These are phyloP conservation scores for Lactarius evosmus DNA, from an alignment of 768 basidiomycete genomes.

Conservation along the genomic window DNA sequence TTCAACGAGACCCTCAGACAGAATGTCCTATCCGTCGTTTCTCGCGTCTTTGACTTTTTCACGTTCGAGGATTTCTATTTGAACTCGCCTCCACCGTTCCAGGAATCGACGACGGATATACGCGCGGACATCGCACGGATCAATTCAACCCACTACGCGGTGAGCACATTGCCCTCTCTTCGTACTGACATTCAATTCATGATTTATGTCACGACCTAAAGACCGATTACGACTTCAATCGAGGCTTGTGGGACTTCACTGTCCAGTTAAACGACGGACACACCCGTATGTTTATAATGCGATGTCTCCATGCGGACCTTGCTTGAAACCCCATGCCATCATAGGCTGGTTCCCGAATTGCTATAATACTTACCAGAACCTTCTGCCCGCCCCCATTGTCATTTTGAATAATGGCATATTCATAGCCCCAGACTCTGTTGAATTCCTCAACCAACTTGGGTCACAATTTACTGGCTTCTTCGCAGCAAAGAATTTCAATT, in stretches of 20 bases:
- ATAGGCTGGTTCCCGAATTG: constrained; percentile 57
- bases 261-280: constrained; percentile 63
- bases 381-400: constrained; percentile 52
- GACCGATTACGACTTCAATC: constrained; percentile 67
- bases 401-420: constrained; percentile 38
- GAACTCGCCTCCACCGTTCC: constrained; percentile 38
- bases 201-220: constrained; percentile 29
- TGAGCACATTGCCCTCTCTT: constrained; percentile 27
- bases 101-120: constrained; percentile 53
- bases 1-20: constrained; percentile 40
- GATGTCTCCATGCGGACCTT: not conserved
- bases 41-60: constrained; percentile 39
- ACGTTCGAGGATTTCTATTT: constrained; percentile 42
- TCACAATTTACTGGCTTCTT: constrained; percentile 45
- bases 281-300: constrained; percentile 44
- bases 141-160: constrained; percentile 46
- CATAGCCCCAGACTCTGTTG: constrained; percentile 53
- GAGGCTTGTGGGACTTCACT: constrained; percentile 52
- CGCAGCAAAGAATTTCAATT: constrained; percentile 47
- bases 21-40: constrained; percentile 37
- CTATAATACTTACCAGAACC: constrained; percentile 44
- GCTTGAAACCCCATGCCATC: not conserved
- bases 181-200: not conserved
- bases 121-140: constrained; percentile 47
- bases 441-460: constrained; percentile 48